Evolutionary conservation across 148 eudicot genomes (phyloP).

Genomic region (Rhododendron molle): DNA sequence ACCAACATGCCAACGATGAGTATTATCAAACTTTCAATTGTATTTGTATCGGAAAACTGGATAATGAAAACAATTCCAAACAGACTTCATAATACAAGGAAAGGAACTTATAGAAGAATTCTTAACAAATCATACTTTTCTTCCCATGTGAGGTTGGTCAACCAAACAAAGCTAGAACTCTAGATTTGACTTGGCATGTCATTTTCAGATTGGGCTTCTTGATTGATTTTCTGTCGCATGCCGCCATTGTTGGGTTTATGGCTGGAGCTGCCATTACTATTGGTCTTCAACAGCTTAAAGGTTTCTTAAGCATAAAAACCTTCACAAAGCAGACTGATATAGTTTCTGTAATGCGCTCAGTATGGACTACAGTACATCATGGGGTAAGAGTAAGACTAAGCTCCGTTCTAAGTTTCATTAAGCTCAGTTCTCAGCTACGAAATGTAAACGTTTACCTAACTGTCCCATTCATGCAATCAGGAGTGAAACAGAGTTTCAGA

Average conservation of each 20-base stretch:
- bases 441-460: neutral
- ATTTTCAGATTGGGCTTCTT: slow-evolving; percentile 70
- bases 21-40: neutral
- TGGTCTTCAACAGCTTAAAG: slow-evolving; percentile 87
- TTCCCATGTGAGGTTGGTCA: neutral
- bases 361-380: slow-evolving; percentile 41
- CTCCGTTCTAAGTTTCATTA: neutral
- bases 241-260: slow-evolving; percentile 93
- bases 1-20: neutral
- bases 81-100: neutral
- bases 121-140: neutral
- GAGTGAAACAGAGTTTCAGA: neutral
- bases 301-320: slow-evolving; percentile 59
- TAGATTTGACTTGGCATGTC: neutral
- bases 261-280: slow-evolving; percentile 90
- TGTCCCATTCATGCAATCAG: neutral
- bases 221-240: slow-evolving; percentile 80
- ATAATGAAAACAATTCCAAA: neutral
- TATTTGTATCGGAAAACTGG: neutral
- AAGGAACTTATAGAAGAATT: neutral
- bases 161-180: neutral
- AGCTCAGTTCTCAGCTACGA: neutral
- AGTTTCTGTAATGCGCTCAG: slow-evolving; percentile 66
- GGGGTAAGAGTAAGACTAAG: slow-evolving; percentile 58
- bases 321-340: slow-evolving; percentile 82